Evolutionary conservation across 1,284 basidiomycete genomes (phyloP), one percentile per base, ranked within the genome.

Genomic region (Cryptococcus sp.): DNA sequence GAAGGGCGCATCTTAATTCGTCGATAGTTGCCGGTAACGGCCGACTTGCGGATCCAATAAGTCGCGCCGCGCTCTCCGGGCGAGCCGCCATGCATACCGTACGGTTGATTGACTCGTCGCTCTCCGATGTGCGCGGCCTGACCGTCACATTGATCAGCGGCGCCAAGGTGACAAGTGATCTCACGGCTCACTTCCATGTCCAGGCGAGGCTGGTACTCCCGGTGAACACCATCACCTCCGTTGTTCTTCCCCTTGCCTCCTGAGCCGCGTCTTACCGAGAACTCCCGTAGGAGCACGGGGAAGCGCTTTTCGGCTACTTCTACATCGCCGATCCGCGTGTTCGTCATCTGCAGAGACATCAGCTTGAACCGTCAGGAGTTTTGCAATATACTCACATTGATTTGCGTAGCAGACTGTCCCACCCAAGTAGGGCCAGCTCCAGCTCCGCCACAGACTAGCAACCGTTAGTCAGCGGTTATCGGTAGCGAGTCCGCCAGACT

Each of bases 361-460:
- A 46, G 31, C 47, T 35, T 46, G 8, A 23, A n/a, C 3, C n/a
- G 6, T 41, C 5, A n/a, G 25, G 16, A n/a, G n/a, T n/a, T 22
- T 6, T 19, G 15, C 17, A 19, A 31, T 22, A 23, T 15, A 19
- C 42, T 31, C 35, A 54, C 46, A 41, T 59, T 60, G 39, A 56
- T 57, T 41, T 53, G 61, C 42, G 57, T 56, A 39, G 59, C 57
- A 38, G 56, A 58, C 27, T 59, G 90, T 13, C 94, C 94, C 68
- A 93, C 86, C 93, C 93, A 97, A 10, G 80, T 80, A 0, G 90
- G 89, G 0, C 94, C 94, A 0, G 94, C 93, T 3, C 93, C 94
- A 3, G 89, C 90, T 8, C 94, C 94, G 15, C 94, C 94, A 10
- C 90, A 60, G 44, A 57, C 60, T 61, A 38, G n/a, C 10, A 42